Evolutionary conservation across 768 basidiomycete genomes (phyloP).

Genomic region (Boletus rubescentipes): DNA sequence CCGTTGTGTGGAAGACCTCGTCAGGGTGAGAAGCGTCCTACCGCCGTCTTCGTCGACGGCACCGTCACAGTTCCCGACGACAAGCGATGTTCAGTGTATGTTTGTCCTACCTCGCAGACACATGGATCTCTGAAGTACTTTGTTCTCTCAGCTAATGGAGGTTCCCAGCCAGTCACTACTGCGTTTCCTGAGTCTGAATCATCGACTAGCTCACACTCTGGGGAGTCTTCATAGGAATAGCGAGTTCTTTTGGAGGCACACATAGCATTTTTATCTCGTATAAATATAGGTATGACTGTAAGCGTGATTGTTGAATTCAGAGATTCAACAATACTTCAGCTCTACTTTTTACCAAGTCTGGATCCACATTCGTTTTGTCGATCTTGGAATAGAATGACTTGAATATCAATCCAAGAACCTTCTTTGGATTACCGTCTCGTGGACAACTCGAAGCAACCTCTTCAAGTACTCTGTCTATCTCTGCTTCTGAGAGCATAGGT

Average conservation of each 20-base stretch:
- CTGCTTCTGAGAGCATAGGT: conserved; percentile 52
- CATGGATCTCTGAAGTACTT: neutral
- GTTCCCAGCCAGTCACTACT: neutral
- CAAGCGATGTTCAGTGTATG: conserved; percentile 15
- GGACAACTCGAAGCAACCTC: conserved; percentile 36
- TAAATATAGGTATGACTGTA: neutral
- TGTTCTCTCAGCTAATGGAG: neutral
- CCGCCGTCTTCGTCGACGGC: conserved; percentile 37
- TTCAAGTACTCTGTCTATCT: conserved; percentile 52
- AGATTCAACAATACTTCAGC: conserved; percentile 39
- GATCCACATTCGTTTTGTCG: conserved; percentile 58
- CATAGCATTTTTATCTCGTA: neutral
- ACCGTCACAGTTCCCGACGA: conserved; percentile 11
- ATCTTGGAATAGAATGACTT: conserved; percentile 63
- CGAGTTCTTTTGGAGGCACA: neutral
- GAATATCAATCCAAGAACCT: conserved; percentile 48
- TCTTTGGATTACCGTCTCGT: conserved; percentile 19
- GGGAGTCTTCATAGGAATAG: conserved; percentile 2
- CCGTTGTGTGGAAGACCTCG: conserved; percentile 76
- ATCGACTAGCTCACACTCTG: neutral
- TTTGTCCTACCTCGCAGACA: neutral
- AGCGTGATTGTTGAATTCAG: conserved; percentile 1
- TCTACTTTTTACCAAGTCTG: conserved; percentile 54
- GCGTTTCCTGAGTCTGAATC: neutral
- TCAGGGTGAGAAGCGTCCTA: conserved; percentile 70